Evolutionary conservation across 768 basidiomycete species (phyloP).

Genomic region (Amanita pseudoporphyria): DNA sequence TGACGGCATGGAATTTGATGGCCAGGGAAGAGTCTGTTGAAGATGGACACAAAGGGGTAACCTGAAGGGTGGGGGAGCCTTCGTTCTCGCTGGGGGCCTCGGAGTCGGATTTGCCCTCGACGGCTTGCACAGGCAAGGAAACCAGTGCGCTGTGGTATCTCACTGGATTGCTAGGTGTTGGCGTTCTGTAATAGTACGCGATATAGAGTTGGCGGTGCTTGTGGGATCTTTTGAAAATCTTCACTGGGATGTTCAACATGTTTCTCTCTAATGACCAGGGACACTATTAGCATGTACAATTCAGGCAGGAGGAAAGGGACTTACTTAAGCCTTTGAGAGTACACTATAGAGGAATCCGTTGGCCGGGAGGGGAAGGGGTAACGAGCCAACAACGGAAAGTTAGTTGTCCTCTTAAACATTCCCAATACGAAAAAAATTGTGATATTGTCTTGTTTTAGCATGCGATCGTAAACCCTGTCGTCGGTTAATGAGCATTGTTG

Average conservation of each 20-base stretch:
- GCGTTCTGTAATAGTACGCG: conserved; percentile 5
- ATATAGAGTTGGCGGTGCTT: not conserved
- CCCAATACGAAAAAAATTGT: no score
- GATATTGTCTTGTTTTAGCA: not conserved
- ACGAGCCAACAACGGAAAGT: no score
- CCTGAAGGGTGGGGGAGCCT: not conserved
- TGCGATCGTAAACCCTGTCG: not conserved
- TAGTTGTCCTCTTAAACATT: no score
- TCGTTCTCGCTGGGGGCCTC: not conserved
- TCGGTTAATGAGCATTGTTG: not conserved
- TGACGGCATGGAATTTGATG: conserved; percentile 5
- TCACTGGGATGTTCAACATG: conserved; percentile 1
- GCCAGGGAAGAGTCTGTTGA: not conserved
- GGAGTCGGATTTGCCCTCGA: not conserved
- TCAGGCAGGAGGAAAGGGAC: no score
- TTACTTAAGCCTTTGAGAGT: no score
- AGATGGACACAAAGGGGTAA: not conserved
- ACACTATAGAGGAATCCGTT: no score
- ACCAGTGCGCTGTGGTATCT: conserved; percentile 5
- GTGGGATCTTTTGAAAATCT: conserved; percentile 1
- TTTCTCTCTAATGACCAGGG: not conserved
- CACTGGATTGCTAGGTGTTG: conserved; percentile 5
- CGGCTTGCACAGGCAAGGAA: not conserved
- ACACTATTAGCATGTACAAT: not conserved
- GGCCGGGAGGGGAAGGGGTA: no score